Base-by-base conservation (phyloP, 768 basidiomycete genomes). In the Tulasnella sp. region DNA sequence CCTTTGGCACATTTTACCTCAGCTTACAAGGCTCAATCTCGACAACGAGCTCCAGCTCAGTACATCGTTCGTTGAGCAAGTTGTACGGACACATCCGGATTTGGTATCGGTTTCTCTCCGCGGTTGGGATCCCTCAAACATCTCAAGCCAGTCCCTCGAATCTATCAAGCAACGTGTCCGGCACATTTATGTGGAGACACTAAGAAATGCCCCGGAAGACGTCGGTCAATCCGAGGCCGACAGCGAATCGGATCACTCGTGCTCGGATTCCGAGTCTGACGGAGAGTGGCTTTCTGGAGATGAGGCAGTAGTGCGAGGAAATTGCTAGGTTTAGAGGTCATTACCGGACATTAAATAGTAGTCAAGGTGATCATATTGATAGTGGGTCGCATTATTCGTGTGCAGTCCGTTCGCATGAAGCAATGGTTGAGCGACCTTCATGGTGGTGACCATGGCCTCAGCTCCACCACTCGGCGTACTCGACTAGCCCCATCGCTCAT, bases 251-350 rank as follows among this genome's bases (percentile, higher is more conserved):
- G 54, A 54, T 54, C n/a, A n/a, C 54, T 54, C 54, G 6, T 7
- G 11, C n/a, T 54, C 22, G 54, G 54, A 54, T 9, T 54, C 54
- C 54, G 54, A 54, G 54, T 54, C 54, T 5, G 24, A 54, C 22
- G 54, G n/a, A n/a, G 54, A n/a, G n/a, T 54, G 54, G 54, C 54
- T 54, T 54, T 54, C 54, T n/a, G 54, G 54, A 54, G 54, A 54
- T 54, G 54, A 54, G n/a, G 54, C 24, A 22, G 24, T 54, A 24
- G 54, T 54, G 24, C n/a, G 8, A 54, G 54, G 24, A 24, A n/a
- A 24, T 22, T 24, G 24, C 11, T 54, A 5, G 11, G 12, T n/a
- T n/a, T n/a, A n/a, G 24, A 22, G 11, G 54, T 54, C n/a, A 24
- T n/a, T 54, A 54, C 22, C 4, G 6, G 54, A n/a, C 54, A n/a